phyloP scores from a whole-genome alignment of 2,329 filamentous ascomycete species.

The Fusarium pininemorale region DNA sequence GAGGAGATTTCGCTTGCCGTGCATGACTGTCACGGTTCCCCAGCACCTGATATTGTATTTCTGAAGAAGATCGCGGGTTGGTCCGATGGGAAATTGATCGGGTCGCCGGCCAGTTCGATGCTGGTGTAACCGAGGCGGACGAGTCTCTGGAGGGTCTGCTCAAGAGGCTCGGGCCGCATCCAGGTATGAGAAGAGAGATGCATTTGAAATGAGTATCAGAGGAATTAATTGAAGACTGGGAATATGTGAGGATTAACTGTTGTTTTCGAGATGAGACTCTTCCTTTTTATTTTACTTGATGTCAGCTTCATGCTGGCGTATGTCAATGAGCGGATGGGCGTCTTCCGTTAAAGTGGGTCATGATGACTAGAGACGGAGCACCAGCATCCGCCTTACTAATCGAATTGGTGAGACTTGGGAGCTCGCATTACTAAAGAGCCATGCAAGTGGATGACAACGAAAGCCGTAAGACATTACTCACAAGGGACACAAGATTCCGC shows the following conservation, averaged over 20 bases:
- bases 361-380: background rate
- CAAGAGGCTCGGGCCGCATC: conserved; percentile 33
- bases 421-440: background rate
- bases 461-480: background rate
- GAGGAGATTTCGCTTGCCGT: conserved; percentile 28
- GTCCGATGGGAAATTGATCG: background rate
- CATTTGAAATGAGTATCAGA: background rate
- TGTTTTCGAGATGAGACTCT: fast-evolving
- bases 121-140: conserved; percentile 23
- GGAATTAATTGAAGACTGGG: fast-evolving
- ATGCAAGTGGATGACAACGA: background rate
- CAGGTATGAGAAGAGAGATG: conserved; percentile 34
- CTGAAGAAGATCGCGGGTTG: conserved; percentile 14
- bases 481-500: background rate
- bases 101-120: conserved; percentile 31
- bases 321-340: background rate
- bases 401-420: background rate
- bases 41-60: conserved; percentile 29
- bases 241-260: fast-evolving
- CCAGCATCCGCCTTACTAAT: conserved; percentile 8
- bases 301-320: fast-evolving
- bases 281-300: background rate
- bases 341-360: background rate
- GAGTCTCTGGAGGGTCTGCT: conserved; percentile 25
- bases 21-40: conserved; percentile 32